phyloP scores from a whole-genome alignment of 805 yeast species.

The Wickerhamomyces pijperi region DNA sequence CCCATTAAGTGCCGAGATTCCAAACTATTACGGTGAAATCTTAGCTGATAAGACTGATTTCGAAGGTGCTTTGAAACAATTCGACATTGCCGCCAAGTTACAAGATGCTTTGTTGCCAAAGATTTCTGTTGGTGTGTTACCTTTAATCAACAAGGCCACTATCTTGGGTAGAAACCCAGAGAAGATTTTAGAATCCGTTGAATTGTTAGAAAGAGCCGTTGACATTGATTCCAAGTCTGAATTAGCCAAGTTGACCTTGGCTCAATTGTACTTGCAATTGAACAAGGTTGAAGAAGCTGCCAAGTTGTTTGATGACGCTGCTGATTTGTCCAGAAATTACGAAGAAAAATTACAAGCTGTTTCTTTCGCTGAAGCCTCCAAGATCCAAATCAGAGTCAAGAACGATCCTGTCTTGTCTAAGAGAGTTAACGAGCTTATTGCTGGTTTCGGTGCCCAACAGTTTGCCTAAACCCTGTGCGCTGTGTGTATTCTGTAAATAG shows the following conservation, averaged over 20 bases:
- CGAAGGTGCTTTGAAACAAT: constrained; percentile 66
- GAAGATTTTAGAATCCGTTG: constrained; percentile 45
- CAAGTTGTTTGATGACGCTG: constrained; percentile 69
- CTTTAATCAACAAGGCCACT: constrained; percentile 83
- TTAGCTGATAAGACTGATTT: constrained; percentile 71
- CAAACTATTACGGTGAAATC: constrained; percentile 92
- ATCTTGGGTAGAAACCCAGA: constrained; percentile 43
- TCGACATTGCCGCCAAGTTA: constrained; percentile 75
- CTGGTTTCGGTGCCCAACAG: constrained; percentile 21
- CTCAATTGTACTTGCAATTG: constrained; percentile 79
- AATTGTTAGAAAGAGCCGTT: constrained; percentile 62
- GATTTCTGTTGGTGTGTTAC: constrained; percentile 78
- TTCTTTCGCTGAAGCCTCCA: constrained; percentile 86
- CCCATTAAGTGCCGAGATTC: constrained; percentile 84
- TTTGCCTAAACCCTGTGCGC: constrained; percentile 2
- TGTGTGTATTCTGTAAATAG: too few species aligned
- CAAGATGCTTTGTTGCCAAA: constrained; percentile 55
- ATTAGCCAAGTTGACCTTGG: constrained; percentile 81
- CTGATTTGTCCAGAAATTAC: constrained; percentile 69
- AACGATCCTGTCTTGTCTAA: constrained; percentile 53
- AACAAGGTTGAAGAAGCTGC: constrained; percentile 79
- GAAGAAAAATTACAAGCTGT: constrained; percentile 87
- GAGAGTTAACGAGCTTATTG: constrained; percentile 52
- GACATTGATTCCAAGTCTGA: constrained; percentile 82
- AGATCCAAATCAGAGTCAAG: constrained; percentile 73